Evolutionary conservation across 257 asterid genomes (phyloP).

Genomic region (Primulina tabacum): DNA sequence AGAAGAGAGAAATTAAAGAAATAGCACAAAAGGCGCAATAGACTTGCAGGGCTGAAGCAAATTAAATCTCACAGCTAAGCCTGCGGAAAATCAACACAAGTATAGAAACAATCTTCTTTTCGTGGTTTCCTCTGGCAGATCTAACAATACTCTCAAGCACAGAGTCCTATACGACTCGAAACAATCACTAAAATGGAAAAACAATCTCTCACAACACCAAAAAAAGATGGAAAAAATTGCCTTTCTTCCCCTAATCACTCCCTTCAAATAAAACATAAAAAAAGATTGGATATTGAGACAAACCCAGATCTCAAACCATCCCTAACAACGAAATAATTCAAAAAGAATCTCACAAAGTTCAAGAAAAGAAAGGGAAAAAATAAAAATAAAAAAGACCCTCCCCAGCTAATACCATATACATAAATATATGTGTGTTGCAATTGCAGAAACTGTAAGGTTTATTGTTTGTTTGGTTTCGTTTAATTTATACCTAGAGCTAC

Average conservation of each 20-base stretch:
- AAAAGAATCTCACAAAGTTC: conserved; percentile 12
- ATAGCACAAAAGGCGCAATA: conserved; percentile 26
- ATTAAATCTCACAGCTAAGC: conserved; percentile 33
- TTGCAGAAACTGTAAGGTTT: conserved; percentile 7
- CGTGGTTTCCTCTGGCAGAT: conserved; percentile 94
- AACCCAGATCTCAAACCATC: conserved; percentile 36
- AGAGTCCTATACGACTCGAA: conserved; percentile 68
- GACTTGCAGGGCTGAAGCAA: conserved; percentile 25
- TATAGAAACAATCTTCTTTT: conserved; percentile 64
- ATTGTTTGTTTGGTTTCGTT: conserved; percentile 25
- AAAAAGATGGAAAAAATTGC: conserved; percentile 28
- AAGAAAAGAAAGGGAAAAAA: neutral
- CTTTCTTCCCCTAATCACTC: conserved; percentile 18
- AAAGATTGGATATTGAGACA: conserved; percentile 34
- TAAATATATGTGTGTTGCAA: conserved; percentile 16
- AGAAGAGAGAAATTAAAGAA: conserved; percentile 20
- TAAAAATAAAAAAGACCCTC: neutral
- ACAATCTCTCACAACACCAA: conserved; percentile 24
- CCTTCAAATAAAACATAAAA: conserved; percentile 4
- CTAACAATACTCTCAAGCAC: conserved; percentile 73
- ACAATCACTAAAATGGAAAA: conserved; percentile 78
- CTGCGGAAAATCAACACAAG: conserved; percentile 47
- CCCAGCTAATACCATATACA: conserved; percentile 11
- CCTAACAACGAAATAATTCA: conserved; percentile 3
- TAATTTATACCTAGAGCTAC: conserved; percentile 84